Percentiles rank a stretch among this genome's conserved stretches.
These are phyloP conservation scores for Coprinopsis sp. DNA, from an alignment of 768 basidiomycete species.

Conservation along the genomic window DNA sequence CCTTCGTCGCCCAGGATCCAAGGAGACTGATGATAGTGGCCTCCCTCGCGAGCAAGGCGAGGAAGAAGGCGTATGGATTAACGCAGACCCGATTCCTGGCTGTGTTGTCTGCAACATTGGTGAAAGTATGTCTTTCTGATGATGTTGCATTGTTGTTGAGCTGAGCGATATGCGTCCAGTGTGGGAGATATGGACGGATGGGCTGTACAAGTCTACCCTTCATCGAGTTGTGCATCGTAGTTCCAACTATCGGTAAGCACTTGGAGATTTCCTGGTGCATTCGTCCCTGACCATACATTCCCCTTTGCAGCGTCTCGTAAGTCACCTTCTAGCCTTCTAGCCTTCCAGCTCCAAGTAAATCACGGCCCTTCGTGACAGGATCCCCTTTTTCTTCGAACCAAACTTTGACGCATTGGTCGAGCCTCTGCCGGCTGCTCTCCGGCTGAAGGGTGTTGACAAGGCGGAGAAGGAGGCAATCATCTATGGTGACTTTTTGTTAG, in stretches of 20 bases:
- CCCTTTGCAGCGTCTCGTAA: conserved; percentile 60
- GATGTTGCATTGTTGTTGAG: background rate
- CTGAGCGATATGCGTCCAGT: conserved; percentile 35
- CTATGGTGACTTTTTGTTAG: conserved; percentile 76
- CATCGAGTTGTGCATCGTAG: conserved; percentile 82
- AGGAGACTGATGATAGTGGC: conserved; percentile 24
- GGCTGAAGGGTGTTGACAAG: conserved; percentile 25
- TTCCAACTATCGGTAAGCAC: conserved; percentile 56
- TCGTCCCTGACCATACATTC: background rate
- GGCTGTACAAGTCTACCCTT: conserved; percentile 80
- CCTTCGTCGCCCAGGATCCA: conserved; percentile 38
- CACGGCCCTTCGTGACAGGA: conserved; percentile 31
- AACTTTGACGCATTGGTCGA: conserved; percentile 69
- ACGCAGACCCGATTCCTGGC: conserved; percentile 77
- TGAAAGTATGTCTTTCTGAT: conserved; percentile 57
- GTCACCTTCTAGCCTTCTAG: conserved; percentile 24
- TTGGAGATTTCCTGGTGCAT: background rate
- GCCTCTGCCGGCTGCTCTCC: conserved; percentile 58
- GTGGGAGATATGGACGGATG: conserved; percentile 92
- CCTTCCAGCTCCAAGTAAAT: conserved; percentile 2
- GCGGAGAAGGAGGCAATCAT: conserved; percentile 39
- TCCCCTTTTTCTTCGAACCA: conserved; percentile 95
- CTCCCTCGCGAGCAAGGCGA: conserved; percentile 49
- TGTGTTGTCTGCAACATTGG: conserved; percentile 91
- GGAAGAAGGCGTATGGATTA: conserved; percentile 71